Percentiles rank a stretch among this genome's conserved stretches.
Evolutionary conservation across 169 alveolate genomes (phyloP).

Genomic region (Cryptosporidium andersoni): DNA sequence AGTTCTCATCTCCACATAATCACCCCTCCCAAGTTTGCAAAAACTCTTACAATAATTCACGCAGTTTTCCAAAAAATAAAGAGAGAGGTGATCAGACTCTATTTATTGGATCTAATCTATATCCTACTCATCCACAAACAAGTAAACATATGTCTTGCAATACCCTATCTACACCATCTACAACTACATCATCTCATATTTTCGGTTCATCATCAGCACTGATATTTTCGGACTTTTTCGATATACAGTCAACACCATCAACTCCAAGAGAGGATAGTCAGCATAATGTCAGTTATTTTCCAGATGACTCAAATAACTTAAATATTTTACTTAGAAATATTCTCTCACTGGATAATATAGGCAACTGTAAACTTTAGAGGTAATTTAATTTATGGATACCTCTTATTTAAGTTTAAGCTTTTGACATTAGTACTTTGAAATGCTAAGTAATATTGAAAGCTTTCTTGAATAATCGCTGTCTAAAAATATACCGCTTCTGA

Average conservation of each 20-base stretch:
- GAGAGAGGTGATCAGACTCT: too few relatives aligned
- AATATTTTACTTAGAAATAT: constrained; percentile 61
- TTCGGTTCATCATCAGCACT: constrained; percentile 3
- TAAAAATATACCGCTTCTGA: too few relatives aligned
- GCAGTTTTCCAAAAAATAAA: neutral
- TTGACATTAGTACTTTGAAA: too few relatives aligned
- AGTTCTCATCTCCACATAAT: constrained; percentile 13
- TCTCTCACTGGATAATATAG: constrained; percentile 16
- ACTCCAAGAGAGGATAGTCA: constrained; percentile 43
- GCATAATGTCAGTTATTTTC: constrained; percentile 19
- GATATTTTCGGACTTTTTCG: constrained; percentile 50
- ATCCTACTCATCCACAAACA: neutral
- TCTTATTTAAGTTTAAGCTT: too few relatives aligned
- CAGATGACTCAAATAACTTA: constrained; percentile 48
- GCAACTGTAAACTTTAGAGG: too few relatives aligned
- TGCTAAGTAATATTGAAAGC: too few relatives aligned
- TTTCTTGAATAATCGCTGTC: too few relatives aligned
- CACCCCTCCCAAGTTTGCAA: neutral
- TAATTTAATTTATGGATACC: too few relatives aligned
- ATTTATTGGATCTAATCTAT: neutral
- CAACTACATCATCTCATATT: neutral
- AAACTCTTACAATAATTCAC: neutral
- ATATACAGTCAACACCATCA: constrained; percentile 61
- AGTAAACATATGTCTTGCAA: neutral
- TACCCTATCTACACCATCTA: neutral